phyloP scores from a whole-genome alignment of 2,329 filamentous ascomycete species.

The Neoarthrinium moseri region DNA sequence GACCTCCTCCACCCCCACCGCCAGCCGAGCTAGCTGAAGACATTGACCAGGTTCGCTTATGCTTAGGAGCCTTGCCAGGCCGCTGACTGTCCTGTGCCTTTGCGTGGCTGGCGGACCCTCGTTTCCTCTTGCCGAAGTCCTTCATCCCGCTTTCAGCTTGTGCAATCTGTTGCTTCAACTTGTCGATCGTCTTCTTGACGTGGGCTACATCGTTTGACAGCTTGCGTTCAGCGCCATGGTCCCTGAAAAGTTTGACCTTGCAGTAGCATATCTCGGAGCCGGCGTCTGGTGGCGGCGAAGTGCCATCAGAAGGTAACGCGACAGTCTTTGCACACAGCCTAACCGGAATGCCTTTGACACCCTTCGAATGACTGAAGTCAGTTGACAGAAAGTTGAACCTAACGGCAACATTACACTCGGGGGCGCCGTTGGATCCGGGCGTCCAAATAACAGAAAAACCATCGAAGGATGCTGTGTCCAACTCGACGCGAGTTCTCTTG shows the following conservation, averaged over 20 bases:
- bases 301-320: slow-evolving; percentile 53
- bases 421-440: slow-evolving; percentile 62
- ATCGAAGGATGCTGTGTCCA: slow-evolving; percentile 82
- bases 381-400: slow-evolving; percentile 98
- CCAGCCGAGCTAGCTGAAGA: slow-evolving; percentile 70
- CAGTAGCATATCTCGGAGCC: slow-evolving; percentile 81
- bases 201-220: slow-evolving; percentile 92
- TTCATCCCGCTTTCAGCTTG: slow-evolving; percentile 71
- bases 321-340: slow-evolving; percentile 90
- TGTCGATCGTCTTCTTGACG: slow-evolving; percentile 95
- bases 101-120: slow-evolving; percentile 40
- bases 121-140: slow-evolving; percentile 65
- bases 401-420: slow-evolving; percentile 84
- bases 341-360: slow-evolving; percentile 95
- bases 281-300: slow-evolving; percentile 43
- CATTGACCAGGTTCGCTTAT: slow-evolving; percentile 94
- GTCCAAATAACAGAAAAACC: slow-evolving; percentile 92
- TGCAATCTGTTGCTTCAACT: slow-evolving; percentile 88
- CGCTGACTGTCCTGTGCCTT: slow-evolving; percentile 53
- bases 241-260: slow-evolving; percentile 95
- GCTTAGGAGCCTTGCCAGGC: slow-evolving; percentile 81
- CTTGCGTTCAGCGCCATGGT: slow-evolving; percentile 93
- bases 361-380: slow-evolving; percentile 98
- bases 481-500: slow-evolving; percentile 65
- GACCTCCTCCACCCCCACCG: slow-evolving; percentile 40